phyloP scores from a whole-genome alignment of 179 eudicot species.

The Pouteria campechiana region DNA sequence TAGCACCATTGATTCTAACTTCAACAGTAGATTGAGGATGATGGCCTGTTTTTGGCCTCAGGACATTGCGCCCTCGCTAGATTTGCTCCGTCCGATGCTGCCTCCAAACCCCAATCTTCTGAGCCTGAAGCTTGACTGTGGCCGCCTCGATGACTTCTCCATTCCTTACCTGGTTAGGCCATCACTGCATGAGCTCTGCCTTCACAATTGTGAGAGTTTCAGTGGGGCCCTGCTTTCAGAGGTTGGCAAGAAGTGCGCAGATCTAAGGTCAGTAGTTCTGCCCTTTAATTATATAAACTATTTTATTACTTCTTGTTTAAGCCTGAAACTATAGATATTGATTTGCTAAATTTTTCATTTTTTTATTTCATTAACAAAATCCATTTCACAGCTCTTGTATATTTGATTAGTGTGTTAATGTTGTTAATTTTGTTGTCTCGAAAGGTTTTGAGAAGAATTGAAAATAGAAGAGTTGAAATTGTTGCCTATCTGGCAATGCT shows the following conservation, averaged over 20 bases:
- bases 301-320: background rate
- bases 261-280: constrained; percentile 37
- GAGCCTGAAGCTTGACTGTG: constrained; percentile 70
- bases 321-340: background rate
- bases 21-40: too few species aligned
- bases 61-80: constrained; percentile 64
- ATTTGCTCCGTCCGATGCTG: constrained; percentile 41
- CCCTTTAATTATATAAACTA: background rate
- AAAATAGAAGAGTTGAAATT: too few species aligned
- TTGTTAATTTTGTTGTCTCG: too few species aligned
- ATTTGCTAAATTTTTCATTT: background rate
- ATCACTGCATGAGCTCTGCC: constrained; percentile 58
- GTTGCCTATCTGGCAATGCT: too few species aligned
- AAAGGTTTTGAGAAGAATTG: too few species aligned
- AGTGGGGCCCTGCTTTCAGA: constrained; percentile 61
- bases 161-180: constrained; percentile 49
- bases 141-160: constrained; percentile 68
- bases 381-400: background rate
- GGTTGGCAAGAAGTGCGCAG: constrained; percentile 54
- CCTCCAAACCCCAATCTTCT: constrained; percentile 56
- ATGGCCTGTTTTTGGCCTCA: constrained; percentile 13
- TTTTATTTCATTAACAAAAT: background rate
- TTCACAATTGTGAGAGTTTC: constrained; percentile 66
- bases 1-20: too few species aligned
- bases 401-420: too few species aligned